Percentiles rank a stretch among this genome's conserved stretches.
These are phyloP conservation scores for Pseudopithomyces maydicus DNA, from an alignment of 2,329 filamentous ascomycete genomes.

Conservation along the genomic window DNA sequence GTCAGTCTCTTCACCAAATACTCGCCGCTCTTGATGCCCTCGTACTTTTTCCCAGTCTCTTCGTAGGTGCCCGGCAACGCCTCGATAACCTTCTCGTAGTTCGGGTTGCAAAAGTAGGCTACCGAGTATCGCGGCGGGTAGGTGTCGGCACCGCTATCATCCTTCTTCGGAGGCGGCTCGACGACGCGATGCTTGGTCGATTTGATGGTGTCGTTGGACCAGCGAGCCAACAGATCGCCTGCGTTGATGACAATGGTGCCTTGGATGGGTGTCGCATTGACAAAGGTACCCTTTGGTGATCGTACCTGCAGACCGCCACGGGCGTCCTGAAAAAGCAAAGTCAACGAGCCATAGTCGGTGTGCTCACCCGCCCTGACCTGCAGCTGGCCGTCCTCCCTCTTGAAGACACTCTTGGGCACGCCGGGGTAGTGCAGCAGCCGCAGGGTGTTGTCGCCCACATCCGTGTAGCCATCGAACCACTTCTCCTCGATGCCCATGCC, in stretches of 20 bases:
- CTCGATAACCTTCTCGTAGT: conserved; percentile 76
- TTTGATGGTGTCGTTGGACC: conserved; percentile 91
- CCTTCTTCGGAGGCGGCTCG: conserved; percentile 67
- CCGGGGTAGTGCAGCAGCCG: conserved; percentile 78
- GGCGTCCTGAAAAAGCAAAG: conserved; percentile 56
- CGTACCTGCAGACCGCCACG: conserved; percentile 65
- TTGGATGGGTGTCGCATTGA: conserved; percentile 81
- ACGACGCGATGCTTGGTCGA: conserved; percentile 90
- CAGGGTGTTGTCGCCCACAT: conserved; percentile 58
- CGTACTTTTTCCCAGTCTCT: conserved; percentile 76
- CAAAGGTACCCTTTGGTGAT: conserved; percentile 75
- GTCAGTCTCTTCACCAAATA: conserved; percentile 80
- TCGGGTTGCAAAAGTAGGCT: conserved; percentile 92
- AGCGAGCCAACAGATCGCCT: conserved; percentile 81
- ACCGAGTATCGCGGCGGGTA: conserved; percentile 83
- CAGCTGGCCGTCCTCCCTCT: conserved; percentile 68
- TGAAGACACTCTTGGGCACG: conserved; percentile 69
- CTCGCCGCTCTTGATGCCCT: conserved; percentile 75
- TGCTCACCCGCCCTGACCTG: conserved; percentile 81
- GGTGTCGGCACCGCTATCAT: conserved; percentile 54
- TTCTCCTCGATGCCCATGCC: conserved; percentile 72
- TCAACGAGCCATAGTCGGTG: conserved; percentile 63
- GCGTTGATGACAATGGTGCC: conserved; percentile 88
- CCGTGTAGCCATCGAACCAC: conserved; percentile 79
- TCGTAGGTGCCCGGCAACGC: conserved; percentile 79